Conservation (phyloP, 2,329 filamentous ascomycete genomes). For the Xylariaceae sp. region DNA sequence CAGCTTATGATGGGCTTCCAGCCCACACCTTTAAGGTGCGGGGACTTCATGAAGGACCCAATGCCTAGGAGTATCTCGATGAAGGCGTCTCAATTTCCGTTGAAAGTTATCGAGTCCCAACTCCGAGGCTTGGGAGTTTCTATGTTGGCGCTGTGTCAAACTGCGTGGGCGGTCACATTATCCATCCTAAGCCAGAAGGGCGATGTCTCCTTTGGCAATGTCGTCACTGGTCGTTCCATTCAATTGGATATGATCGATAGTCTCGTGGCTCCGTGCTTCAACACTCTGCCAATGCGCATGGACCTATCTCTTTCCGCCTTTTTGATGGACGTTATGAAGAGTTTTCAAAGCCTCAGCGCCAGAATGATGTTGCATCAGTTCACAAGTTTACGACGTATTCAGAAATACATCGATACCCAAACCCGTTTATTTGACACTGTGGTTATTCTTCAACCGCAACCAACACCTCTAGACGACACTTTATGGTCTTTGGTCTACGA, state of each 20-base stretch:
- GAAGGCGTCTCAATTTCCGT: slow-evolving; percentile 35
- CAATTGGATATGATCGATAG: slow-evolving; percentile 69
- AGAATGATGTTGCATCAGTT: slow-evolving; percentile 73
- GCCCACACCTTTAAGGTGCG: slow-evolving; percentile 28
- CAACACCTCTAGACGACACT: slow-evolving; percentile 59
- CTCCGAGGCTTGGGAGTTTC: slow-evolving; percentile 64
- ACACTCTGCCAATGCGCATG: slow-evolving; percentile 78
- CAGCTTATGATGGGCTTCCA: slow-evolving; percentile 59
- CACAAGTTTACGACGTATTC: slow-evolving; percentile 75
- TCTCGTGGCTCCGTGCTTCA: slow-evolving; percentile 90
- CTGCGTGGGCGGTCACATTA: slow-evolving; percentile 74
- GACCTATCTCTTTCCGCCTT: slow-evolving; percentile 55
- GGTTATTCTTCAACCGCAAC: slow-evolving; percentile 75
- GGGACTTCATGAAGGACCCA: slow-evolving; percentile 6
- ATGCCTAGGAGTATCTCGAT: slow-evolving; percentile 20
- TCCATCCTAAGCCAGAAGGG: slow-evolving; percentile 58
- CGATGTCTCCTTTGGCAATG: slow-evolving; percentile 87
- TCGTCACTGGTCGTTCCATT: slow-evolving; percentile 78
- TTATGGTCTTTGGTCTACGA: slow-evolving; percentile 66
- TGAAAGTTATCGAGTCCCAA: slow-evolving; percentile 55
- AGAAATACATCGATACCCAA: slow-evolving; percentile 54
- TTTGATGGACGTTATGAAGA: slow-evolving; percentile 64
- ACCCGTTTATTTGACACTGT: slow-evolving; percentile 78
- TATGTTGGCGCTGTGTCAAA: slow-evolving; percentile 72
- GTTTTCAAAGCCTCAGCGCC: slow-evolving; percentile 67